Evolutionary conservation across 2,329 filamentous ascomycete species (phyloP).

Genomic region (Paecilomyces fulvus): DNA sequence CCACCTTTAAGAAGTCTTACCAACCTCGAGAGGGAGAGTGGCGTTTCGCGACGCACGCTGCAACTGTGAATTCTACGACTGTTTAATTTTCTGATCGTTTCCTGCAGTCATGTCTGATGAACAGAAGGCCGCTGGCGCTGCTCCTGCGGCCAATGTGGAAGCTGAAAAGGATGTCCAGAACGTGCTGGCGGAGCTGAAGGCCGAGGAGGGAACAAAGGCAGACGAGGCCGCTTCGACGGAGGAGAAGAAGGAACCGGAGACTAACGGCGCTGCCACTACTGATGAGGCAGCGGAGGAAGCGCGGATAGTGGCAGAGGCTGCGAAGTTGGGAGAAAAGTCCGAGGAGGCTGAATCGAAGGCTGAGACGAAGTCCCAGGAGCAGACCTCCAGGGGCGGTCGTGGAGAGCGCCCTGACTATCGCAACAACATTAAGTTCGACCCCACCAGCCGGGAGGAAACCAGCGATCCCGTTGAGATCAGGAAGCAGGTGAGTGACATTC

Average conservation of each 20-base stretch:
- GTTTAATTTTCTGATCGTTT: neutral
- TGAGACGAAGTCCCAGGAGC: constrained; percentile 12
- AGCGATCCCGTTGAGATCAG: constrained; percentile 74
- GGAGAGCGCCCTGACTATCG: constrained; percentile 20
- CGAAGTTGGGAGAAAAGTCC: constrained; percentile 29
- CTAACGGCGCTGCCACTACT: constrained; percentile 2
- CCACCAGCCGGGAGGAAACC: constrained; percentile 58
- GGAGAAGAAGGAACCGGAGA: constrained; percentile 1
- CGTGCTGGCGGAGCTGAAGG: constrained; percentile 38
- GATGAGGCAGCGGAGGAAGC: constrained; percentile 26
- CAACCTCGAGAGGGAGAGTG: neutral
- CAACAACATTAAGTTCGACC: constrained; percentile 63
- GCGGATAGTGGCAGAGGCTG: constrained; percentile 29
- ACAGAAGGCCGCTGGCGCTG: constrained; percentile 21
- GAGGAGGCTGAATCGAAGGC: constrained; percentile 27
- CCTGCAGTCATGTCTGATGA: constrained; percentile 27
- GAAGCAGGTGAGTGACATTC: constrained; percentile 55
- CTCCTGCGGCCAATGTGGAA: constrained; percentile 27
- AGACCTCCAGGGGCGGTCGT: constrained; percentile 18
- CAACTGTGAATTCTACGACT: neutral
- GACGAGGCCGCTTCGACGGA: constrained; percentile 10
- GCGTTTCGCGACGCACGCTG: neutral
- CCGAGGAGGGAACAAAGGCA: constrained; percentile 27
- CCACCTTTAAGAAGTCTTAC: neutral
- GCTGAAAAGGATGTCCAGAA: constrained; percentile 40